Conservation (phyloP, 2,329 filamentous ascomycete genomes). For the Cyanodermella asteris region DNA sequence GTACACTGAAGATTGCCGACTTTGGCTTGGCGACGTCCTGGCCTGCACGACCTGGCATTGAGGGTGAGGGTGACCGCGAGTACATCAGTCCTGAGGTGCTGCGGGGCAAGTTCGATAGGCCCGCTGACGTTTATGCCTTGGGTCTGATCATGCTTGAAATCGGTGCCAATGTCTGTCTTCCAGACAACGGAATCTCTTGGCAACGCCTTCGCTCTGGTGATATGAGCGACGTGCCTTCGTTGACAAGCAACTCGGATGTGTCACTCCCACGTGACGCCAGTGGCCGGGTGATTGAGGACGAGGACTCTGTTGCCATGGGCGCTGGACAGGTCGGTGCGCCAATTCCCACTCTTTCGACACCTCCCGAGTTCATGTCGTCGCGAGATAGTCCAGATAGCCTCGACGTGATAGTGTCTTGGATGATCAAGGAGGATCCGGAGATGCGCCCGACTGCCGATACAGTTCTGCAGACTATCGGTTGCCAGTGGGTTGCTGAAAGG, state of each 20-base stretch:
- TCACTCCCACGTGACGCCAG: constrained; percentile 55
- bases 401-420: constrained; percentile 65
- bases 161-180: constrained; percentile 79
- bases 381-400: constrained; percentile 49
- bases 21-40: constrained; percentile 51
- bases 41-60: constrained; percentile 54
- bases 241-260: constrained; percentile 54
- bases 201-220: constrained; percentile 74
- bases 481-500: constrained; percentile 58
- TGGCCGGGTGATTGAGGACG: constrained; percentile 38
- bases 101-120: constrained; percentile 65
- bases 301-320: constrained; percentile 21
- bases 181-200: constrained; percentile 83
- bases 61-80: constrained; percentile 84
- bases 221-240: constrained; percentile 65
- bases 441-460: constrained; percentile 55
- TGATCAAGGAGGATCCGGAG: constrained; percentile 58
- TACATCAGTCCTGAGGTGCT: constrained; percentile 92
- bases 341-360: constrained; percentile 35
- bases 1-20: constrained; percentile 43
- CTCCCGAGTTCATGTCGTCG: constrained; percentile 80
- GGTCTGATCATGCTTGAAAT: constrained; percentile 90
- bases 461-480: constrained; percentile 48
- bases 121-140: constrained; percentile 81
- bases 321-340: constrained; percentile 22